Base-by-base conservation (phyloP, 1,284 basidiomycete genomes). In the Ustilago nuda region DNA sequence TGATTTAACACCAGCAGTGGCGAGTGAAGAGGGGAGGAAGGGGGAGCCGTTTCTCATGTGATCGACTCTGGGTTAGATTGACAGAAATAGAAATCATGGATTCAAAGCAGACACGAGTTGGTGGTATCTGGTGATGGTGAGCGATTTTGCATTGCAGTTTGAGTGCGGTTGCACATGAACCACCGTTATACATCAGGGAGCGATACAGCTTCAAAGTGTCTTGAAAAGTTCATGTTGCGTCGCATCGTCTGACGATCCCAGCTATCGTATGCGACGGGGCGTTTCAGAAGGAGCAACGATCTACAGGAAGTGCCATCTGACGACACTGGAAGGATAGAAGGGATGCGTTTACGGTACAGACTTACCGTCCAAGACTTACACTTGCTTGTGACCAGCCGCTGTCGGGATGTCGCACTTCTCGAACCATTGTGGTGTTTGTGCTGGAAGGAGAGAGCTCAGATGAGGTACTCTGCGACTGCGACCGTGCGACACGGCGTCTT, bases 1-100 rank as follows among this genome's bases (percentile, higher is more conserved):
- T 0, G 94, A 97, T 79, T 79, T 89, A 6, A 84, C 81, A 5
- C 4, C 41, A 5, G 23, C 36, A 27, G 37, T 13, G 43, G 45
- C 8, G 32, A 23, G 33, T 17, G 30, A 53, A 19, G n/a, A 53
- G 51, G n/a, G 33, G 15, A 36, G 33, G n/a, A 32, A n/a, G n/a
- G 52, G 19, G 8, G 51, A 61, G 30, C 32, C 59, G 41, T 53
- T 61, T 41, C 41, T 70, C 39, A 70, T 65, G 67, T 70, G 35
- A 61, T 9, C 1, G 30, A 27, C 2, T 17, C 15, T 30, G 32
- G 7, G 15, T 39, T 39, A 56, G 55, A 43, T 36, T 45, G 37
- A 19, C 43, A 54, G 32, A 36, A 41, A 33, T 32, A 53, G 33
- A 53, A 36, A 19, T 33, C 30, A 35, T 19, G 43, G 43, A 19